Base-by-base conservation (phyloP, 768 basidiomycete species). In the Auricularia heimuer region DNA sequence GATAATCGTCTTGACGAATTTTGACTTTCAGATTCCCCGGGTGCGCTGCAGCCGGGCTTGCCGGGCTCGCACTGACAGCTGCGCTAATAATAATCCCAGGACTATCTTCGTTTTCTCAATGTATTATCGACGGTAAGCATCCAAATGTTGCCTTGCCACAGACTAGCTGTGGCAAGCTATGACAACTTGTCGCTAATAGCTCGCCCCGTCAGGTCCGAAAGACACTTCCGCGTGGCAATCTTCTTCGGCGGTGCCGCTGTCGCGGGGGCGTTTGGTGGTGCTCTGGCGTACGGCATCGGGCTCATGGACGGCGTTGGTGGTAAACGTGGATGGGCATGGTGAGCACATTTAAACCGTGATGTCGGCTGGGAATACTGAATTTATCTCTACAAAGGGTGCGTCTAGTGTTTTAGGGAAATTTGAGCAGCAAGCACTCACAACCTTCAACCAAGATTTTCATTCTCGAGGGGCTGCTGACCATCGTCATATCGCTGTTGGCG, bases 241-340 rank as follows among this genome's bases (percentile, higher is more conserved):
- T 85, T 85, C 72, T 85, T 86, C 65, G 82, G 83, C 36, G 86
- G 82, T 61, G 80, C 85, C 3, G 82, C 84, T 4, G 74, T 86
- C 24, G 83, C 85, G 6, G 85, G 86, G 34, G 85, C 86, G 1
- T 87, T 88, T 67, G 84, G 84, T 67, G 82, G 84, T 77, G 80
- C 86, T 63, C 76, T 86, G 7, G 85, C 85, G 6, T 86, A 80
- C 68, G 78, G 70, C 0, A 82, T 87, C 61, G 83, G 82, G 12
- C 79, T 83, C 67, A 86, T 86, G 83, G 77, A 84, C 33, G 84
- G 84, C 16, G 72, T 85, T 3, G 84, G 82, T n/a, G 86, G 84
- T 18, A 78, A 79, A 61, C 78, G 72, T 51, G 84, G 85, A 24
- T 87, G 86, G 85, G 76, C 80, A 74, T 87, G 85, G 84, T 80